phyloP scores from a whole-genome alignment of 2,329 filamentous ascomycete genomes.

The Chalara sp. region DNA sequence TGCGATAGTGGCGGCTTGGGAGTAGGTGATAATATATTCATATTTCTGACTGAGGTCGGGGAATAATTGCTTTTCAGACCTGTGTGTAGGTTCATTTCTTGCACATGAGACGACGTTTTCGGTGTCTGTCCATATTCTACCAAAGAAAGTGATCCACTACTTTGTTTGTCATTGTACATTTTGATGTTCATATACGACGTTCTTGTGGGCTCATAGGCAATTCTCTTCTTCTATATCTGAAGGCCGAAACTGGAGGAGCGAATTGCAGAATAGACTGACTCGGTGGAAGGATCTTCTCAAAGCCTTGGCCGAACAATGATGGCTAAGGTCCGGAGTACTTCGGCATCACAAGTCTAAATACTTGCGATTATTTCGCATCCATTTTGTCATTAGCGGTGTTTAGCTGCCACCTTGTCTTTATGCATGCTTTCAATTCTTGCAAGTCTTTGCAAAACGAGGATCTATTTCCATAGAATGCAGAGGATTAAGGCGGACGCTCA shows the following conservation, averaged over 20 bases:
- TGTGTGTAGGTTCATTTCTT: background rate
- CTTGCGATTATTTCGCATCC: background rate
- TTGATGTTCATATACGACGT: too few species aligned
- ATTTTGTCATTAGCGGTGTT: too few species aligned
- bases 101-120: background rate
- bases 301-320: too few species aligned
- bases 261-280: too few species aligned
- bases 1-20: conserved; percentile 7
- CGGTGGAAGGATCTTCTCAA: too few species aligned
- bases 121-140: background rate
- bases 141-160: background rate
- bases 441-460: background rate
- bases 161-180: background rate
- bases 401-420: background rate
- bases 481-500: background rate
- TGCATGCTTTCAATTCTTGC: background rate
- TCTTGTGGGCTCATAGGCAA: background rate
- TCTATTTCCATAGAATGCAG: background rate
- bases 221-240: background rate
- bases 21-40: background rate
- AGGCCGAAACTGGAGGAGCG: background rate
- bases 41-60: background rate
- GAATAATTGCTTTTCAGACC: background rate
- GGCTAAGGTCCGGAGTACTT: background rate
- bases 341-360: background rate